These are phyloP conservation scores for Claviceps fusiformis DNA, from an alignment of 2,329 filamentous ascomycete genomes.

Conservation along the genomic window DNA sequence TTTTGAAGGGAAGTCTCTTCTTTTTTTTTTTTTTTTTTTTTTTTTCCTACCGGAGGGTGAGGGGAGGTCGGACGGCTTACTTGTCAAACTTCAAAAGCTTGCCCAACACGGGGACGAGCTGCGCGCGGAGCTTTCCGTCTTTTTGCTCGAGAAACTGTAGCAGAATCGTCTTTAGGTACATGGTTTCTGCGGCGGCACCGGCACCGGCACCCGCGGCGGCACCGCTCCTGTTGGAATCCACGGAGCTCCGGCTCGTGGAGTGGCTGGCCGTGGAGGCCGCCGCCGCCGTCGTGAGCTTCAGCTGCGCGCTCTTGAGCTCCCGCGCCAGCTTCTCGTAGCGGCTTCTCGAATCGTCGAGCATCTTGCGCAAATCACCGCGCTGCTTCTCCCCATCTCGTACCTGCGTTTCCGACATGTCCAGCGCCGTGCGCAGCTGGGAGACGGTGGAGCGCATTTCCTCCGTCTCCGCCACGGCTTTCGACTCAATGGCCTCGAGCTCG, in stretches of 20 bases:
- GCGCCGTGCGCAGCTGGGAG: constrained; percentile 59
- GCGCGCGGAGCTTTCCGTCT: constrained; percentile 60
- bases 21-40: neutral
- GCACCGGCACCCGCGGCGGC: constrained; percentile 9
- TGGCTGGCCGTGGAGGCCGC: constrained; percentile 20
- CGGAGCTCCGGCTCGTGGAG: constrained; percentile 28
- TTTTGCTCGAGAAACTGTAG: constrained; percentile 71
- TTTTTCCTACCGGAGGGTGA: neutral
- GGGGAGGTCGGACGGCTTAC: constrained; percentile 32
- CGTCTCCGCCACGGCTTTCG: constrained; percentile 58
- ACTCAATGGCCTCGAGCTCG: constrained; percentile 59
- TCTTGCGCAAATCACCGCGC: constrained; percentile 57
- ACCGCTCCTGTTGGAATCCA: constrained; percentile 24
- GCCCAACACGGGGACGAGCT: constrained; percentile 65
- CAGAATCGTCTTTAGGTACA: constrained; percentile 69
- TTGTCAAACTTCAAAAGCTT: constrained; percentile 66
- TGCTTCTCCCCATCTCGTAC: constrained; percentile 74
- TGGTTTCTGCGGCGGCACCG: constrained; percentile 29
- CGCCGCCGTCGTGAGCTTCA: constrained; percentile 27
- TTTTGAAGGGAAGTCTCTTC: too few species aligned
- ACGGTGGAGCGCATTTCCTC: constrained; percentile 66
- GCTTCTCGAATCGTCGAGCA: constrained; percentile 64
- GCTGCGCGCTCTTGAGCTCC: constrained; percentile 41
- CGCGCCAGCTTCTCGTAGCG: constrained; percentile 71
- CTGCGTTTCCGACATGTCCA: constrained; percentile 81